These are phyloP conservation scores for Elaeis guineensis DNA, from an alignment of 176 grass and related monocot genomes.

Conservation along the genomic window DNA sequence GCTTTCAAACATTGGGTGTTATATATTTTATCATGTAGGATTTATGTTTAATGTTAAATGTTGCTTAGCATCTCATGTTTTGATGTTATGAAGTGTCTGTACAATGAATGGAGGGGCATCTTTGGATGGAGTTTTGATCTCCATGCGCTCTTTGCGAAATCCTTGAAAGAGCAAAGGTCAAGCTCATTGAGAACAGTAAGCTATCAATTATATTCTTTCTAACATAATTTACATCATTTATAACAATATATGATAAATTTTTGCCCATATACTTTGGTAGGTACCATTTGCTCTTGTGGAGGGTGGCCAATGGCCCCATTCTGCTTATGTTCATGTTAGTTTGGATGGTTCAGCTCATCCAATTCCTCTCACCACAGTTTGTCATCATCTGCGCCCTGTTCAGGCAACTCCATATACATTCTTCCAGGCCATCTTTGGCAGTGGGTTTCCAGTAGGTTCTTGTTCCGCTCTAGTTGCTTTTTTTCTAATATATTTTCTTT, in stretches of 20 bases:
- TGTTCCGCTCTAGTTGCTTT: not conserved
- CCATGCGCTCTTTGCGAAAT: slow-evolving; percentile 67
- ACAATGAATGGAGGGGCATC: slow-evolving; percentile 90
- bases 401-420: slow-evolving; percentile 71
- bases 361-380: slow-evolving; percentile 80
- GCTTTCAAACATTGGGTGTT: too few relatives aligned
- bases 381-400: slow-evolving; percentile 76
- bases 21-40: too few relatives aligned
- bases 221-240: too few relatives aligned
- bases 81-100: slow-evolving; percentile 54
- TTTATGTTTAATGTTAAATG: too few relatives aligned
- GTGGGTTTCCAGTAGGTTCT: slow-evolving; percentile 76
- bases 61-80: not conserved
- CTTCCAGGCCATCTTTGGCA: slow-evolving; percentile 73
- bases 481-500: not conserved
- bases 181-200: slow-evolving; percentile 55
- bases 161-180: slow-evolving; percentile 67
- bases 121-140: slow-evolving; percentile 92
- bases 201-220: not conserved
- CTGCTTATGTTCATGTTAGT: slow-evolving; percentile 46
- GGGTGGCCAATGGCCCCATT: slow-evolving; percentile 19
- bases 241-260: too few relatives aligned
- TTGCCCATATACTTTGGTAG: slow-evolving; percentile 25
- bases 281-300: slow-evolving; percentile 68
- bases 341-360: slow-evolving; percentile 50